These are phyloP conservation scores for Emydomyces testavorans DNA, from an alignment of 2,329 filamentous ascomycete genomes.

Conservation along the genomic window DNA sequence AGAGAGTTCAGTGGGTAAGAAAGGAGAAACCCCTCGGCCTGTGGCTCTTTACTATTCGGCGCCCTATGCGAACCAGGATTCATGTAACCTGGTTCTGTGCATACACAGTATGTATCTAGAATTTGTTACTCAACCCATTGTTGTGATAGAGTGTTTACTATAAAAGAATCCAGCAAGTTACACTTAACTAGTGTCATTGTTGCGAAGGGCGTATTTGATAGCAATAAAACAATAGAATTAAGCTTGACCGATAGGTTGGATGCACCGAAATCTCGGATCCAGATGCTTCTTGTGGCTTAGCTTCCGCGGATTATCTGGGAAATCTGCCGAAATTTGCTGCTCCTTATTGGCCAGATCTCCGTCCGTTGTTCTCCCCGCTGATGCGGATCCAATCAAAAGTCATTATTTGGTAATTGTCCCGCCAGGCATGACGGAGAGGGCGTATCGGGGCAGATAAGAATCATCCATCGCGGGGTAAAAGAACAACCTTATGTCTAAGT, in stretches of 20 bases:
- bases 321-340: neutral
- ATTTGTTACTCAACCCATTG: no score
- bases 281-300: slow-evolving; percentile 2
- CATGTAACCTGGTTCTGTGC: neutral
- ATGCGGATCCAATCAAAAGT: neutral
- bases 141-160: no score
- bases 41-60: neutral
- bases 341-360: neutral
- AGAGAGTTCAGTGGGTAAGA: no score
- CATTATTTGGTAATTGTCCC: neutral
- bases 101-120: no score
- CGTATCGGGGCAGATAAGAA: neutral
- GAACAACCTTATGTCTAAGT: neutral
- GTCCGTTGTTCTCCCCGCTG: neutral
- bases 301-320: slow-evolving; percentile 4
- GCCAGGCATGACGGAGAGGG: neutral
- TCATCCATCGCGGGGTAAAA: neutral
- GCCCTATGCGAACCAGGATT: neutral
- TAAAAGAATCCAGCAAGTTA: no score
- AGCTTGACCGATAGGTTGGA: slow-evolving; percentile 8
- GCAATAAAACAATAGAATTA: neutral
- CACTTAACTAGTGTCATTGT: no score
- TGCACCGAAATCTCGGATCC: slow-evolving; percentile 4
- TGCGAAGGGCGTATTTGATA: no score
- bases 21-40: no score